These are phyloP conservation scores for Jackrogersella minutella DNA, from an alignment of 495 filamentous ascomycete species.

Conservation along the genomic window DNA sequence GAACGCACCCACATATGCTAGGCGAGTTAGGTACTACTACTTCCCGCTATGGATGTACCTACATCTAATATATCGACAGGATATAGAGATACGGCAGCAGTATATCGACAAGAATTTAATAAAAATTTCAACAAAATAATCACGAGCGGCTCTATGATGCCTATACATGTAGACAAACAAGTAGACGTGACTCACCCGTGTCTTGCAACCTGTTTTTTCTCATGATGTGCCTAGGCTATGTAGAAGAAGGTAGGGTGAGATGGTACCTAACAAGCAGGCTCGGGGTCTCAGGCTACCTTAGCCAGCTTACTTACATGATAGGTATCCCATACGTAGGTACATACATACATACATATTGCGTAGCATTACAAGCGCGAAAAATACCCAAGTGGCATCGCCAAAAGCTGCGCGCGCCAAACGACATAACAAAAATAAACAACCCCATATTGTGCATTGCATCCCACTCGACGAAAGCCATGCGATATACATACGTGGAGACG, in stretches of 20 bases:
- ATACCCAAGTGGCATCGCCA: background rate
- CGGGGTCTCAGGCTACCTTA: background rate
- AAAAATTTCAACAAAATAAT: no score
- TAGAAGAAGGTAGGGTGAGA: conserved; percentile 25
- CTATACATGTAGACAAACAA: background rate
- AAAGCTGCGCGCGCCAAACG: background rate
- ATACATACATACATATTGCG: no score
- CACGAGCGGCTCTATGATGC: no score
- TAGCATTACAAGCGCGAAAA: no score
- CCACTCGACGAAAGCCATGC: background rate
- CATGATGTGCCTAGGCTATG: background rate
- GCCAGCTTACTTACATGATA: background rate
- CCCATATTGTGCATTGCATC: background rate
- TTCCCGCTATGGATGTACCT: background rate
- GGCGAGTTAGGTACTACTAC: background rate
- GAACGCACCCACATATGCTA: conserved; percentile 10
- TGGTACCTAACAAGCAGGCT: conserved; percentile 16
- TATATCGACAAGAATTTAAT: no score
- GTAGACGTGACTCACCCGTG: no score
- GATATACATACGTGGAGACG: conserved; percentile 29
- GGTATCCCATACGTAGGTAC: no score
- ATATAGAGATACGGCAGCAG: no score
- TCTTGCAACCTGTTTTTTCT: no score
- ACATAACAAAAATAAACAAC: background rate
- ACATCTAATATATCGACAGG: no score